These are phyloP conservation scores for Pleurotus ostreatus DNA, from an alignment of 768 basidiomycete species.

Conservation along the genomic window DNA sequence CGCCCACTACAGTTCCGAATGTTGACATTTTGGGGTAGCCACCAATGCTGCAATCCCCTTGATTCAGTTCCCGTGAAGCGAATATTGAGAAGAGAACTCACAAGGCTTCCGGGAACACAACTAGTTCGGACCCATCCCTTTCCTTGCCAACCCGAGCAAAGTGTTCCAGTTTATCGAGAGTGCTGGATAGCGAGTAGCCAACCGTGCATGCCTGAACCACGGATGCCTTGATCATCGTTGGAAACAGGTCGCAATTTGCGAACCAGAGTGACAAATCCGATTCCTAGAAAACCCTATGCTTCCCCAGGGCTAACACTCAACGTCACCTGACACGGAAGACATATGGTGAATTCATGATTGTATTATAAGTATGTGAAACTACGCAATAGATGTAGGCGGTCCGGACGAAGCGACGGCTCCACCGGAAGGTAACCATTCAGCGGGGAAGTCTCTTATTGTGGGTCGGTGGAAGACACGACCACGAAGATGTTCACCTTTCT, in stretches of 20 bases:
- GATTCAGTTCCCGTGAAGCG: not conserved
- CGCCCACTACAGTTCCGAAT: slow-evolving; percentile 49
- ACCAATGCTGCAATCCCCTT: slow-evolving; percentile 35
- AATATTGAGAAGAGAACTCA: slow-evolving; percentile 14
- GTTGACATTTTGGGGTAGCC: slow-evolving; percentile 59
- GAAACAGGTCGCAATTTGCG: not conserved
- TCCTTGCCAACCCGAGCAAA: slow-evolving; percentile 42
- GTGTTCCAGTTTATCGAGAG: slow-evolving; percentile 45
- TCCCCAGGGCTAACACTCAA: not conserved
- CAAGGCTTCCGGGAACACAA: slow-evolving; percentile 60
- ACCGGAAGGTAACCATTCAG: slow-evolving; percentile 68
- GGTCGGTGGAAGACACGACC: slow-evolving; percentile 52
- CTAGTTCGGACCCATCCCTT: slow-evolving; percentile 42
- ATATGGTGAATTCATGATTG: no score
- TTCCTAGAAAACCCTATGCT: not conserved
- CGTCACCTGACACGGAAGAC: not conserved
- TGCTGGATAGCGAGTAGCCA: slow-evolving; percentile 39
- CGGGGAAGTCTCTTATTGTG: slow-evolving; percentile 76
- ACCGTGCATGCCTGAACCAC: slow-evolving; percentile 51
- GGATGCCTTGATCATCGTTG: slow-evolving; percentile 39
- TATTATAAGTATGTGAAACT: not conserved
- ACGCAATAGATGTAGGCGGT: not conserved
- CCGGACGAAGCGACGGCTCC: slow-evolving; percentile 1
- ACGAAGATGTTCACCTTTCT: slow-evolving; percentile 65
- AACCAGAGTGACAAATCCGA: not conserved